A percentile compares a stretch with the other conserved stretches of the same genome.
phyloP scores from a whole-genome alignment of 2,329 filamentous ascomycete species.

The Arthrobotrys iridis region DNA sequence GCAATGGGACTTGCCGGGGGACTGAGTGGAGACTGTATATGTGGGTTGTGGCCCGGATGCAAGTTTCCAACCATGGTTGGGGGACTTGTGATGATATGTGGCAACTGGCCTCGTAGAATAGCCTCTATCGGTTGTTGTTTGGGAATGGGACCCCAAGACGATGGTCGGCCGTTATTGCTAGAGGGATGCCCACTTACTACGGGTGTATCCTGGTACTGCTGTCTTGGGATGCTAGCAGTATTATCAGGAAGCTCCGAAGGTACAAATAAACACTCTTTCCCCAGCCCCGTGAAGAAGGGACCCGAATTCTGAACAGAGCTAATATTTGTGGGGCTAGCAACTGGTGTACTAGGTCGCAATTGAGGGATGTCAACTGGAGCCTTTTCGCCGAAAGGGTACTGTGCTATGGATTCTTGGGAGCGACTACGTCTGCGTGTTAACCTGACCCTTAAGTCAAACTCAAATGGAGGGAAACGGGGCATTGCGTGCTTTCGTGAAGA shows the following conservation, averaged over 20 bases:
- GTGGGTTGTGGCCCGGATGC: not conserved
- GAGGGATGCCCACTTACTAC: not conserved
- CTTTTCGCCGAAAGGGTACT: not conserved
- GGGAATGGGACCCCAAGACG: not conserved
- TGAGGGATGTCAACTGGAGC: not conserved
- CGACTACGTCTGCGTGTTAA: not conserved
- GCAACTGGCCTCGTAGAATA: not conserved
- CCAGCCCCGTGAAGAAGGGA: not conserved
- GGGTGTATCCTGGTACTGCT: not conserved
- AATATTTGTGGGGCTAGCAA: not conserved
- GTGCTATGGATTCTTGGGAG: not conserved
- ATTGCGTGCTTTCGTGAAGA: no score
- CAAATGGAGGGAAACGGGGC: not conserved
- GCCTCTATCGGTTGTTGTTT: no score
- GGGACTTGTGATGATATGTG: not conserved
- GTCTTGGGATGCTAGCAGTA: not conserved
- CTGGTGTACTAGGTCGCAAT: not conserved
- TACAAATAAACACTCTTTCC: not conserved
- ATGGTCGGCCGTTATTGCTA: not conserved
- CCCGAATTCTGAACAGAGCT: not conserved
- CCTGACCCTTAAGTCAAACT: not conserved
- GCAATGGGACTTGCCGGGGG: not conserved
- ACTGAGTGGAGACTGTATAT: not conserved
- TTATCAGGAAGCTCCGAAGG: not conserved
- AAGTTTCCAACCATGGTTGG: not conserved